Evolutionary conservation across 768 basidiomycete species (phyloP).

Genomic region (Suillus hirtellus): DNA sequence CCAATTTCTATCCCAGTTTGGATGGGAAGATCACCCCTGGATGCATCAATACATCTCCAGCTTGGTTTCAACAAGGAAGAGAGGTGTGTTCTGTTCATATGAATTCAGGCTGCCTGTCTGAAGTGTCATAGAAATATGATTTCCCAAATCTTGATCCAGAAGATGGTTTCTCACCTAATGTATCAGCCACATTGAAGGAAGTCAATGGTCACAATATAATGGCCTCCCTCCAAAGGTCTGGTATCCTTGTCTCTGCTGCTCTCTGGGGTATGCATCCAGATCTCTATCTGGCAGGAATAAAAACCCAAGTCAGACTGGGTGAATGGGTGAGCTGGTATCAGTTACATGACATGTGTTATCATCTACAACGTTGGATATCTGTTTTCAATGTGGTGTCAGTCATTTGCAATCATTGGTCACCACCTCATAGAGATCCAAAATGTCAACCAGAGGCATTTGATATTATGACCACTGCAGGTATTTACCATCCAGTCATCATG

Average conservation of each 20-base stretch:
- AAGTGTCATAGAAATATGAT: background rate
- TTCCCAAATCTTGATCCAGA: background rate
- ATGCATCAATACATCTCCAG: slow-evolving; percentile 1
- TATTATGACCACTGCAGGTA: background rate
- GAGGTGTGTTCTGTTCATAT: background rate
- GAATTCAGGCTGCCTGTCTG: too few relatives aligned
- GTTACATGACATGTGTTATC: background rate
- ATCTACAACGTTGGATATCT: background rate
- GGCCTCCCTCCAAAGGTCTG: background rate
- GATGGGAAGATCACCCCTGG: background rate
- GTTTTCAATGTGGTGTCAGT: background rate
- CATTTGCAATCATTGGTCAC: background rate
- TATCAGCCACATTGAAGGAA: background rate
- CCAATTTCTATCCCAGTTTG: background rate
- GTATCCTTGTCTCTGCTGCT: background rate
- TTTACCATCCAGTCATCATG: background rate
- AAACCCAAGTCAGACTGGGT: background rate
- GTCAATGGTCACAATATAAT: background rate
- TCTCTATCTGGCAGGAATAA: background rate
- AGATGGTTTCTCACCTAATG: background rate
- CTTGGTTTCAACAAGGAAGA: slow-evolving; percentile 7
- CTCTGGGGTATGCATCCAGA: background rate
- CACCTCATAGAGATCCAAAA: background rate
- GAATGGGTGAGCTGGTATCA: background rate
- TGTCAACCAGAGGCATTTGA: background rate